Evolutionary conservation across 2,329 filamentous ascomycete genomes (phyloP), one percentile per base, ranked within the genome.

Genomic region (Anthostomella pinea): DNA sequence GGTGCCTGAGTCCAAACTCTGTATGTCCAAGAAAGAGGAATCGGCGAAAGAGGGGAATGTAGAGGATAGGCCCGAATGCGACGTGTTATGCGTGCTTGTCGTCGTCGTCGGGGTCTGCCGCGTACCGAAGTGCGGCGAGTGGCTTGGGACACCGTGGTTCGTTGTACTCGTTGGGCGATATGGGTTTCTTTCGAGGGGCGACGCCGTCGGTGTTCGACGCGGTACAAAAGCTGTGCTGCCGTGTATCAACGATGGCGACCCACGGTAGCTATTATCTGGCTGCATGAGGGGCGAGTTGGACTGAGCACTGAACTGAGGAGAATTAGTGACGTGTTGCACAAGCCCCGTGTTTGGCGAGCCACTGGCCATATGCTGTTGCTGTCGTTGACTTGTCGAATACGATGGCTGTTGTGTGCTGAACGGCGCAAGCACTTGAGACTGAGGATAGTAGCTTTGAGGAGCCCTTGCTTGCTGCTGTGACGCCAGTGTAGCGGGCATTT

Each of bases 251-350:
- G 56, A 58, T 9, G 58, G 57, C 6, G 58, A 60, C 27, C 48
- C 52, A 29, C 56, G 54, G 30, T 59, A 60, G 24, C 50, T 53
- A 38, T 39, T 54, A 21, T 60, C 57, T 5, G 53, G 43, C 32
- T 57, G 56, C 48, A 59, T 50, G 8, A 60, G 46, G 20, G 58
- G 57, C 3, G 58, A 59, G 41, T 58, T 59, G 13, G 51, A 57
- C 33, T 60, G 58, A 3, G 53, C 45, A 16, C 51, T 49, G 26
- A 58, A 59, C 29, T 59, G 58, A 13, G 58, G 58, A 29, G 58
- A 59, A 39, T 59, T 59, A 21, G 56, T 54, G 28, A 57, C 52
- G 27, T 59, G 58, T 28, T 56, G 53, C 32, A 57, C 56, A 23
- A 60, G 56, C 6, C 45, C 48, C 5, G 53, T 49, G n/a, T 45